phyloP scores from a whole-genome alignment of 2,329 filamentous ascomycete species.

The Helotiales sp. region DNA sequence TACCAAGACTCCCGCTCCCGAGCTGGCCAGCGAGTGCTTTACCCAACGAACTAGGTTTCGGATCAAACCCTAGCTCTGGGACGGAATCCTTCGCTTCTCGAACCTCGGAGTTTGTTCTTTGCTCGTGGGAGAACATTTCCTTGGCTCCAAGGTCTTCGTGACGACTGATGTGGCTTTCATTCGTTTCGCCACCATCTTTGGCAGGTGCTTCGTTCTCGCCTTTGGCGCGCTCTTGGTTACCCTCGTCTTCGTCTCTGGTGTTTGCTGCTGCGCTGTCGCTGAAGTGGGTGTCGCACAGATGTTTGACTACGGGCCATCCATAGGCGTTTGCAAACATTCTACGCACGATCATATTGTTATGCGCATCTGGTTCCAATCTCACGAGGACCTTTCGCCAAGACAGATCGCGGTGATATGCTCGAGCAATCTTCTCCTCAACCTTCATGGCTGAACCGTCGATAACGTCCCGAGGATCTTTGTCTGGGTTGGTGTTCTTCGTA shows the following conservation, averaged over 20 bases:
- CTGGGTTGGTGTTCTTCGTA: conserved; percentile 45
- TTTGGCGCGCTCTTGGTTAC: conserved; percentile 68
- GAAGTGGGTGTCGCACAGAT: conserved; percentile 93
- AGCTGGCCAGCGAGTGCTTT: conserved; percentile 16
- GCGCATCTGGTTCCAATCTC: conserved; percentile 90
- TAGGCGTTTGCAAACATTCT: conserved; percentile 97
- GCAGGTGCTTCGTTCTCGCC: conserved; percentile 55
- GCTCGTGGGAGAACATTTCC: conserved; percentile 36
- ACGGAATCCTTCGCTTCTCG: conserved; percentile 44
- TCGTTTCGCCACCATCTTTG: conserved; percentile 66
- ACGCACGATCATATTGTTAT: conserved; percentile 97
- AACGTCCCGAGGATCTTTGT: conserved; percentile 46
- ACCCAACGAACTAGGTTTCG: conserved; percentile 20
- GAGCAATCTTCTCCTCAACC: conserved; percentile 96
- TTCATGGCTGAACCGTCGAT: conserved; percentile 71
- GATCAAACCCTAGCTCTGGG: conserved; percentile 27
- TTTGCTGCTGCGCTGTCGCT: conserved; percentile 68
- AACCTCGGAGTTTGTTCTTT: conserved; percentile 47
- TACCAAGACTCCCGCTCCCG: not conserved
- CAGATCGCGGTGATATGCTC: conserved; percentile 88
- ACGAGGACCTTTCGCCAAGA: conserved; percentile 98
- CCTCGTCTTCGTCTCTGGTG: conserved; percentile 67
- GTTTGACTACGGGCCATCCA: conserved; percentile 95
- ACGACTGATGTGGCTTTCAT: conserved; percentile 25
- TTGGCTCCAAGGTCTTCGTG: not conserved